A percentile compares a stretch with the other conserved stretches of the same genome.
phyloP scores from a whole-genome alignment of 192 early-diverging fungal genomes.

The Linnemannia schmuckeri region DNA sequence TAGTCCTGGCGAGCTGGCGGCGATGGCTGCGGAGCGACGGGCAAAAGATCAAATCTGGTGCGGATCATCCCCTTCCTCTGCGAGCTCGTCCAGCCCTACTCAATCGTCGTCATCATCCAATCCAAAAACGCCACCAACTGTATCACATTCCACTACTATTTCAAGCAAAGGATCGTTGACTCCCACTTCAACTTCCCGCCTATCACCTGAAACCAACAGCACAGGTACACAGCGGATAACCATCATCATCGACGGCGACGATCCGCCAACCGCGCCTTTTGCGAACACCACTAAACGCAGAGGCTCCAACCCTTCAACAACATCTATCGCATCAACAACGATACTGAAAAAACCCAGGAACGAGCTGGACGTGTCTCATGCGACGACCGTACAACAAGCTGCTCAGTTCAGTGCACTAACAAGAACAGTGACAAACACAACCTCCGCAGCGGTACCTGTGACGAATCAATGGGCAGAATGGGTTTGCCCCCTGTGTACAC shows the following conservation, averaged over 20 bases:
- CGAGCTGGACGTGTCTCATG: neutral
- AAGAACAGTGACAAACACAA: neutral
- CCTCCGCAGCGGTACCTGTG: neutral
- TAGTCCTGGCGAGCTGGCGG: conserved; percentile 72
- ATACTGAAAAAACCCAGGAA: neutral
- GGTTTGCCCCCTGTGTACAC: conserved; percentile 70
- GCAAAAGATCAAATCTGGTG: conserved; percentile 77
- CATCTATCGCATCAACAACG: neutral
- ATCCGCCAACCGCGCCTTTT: neutral
- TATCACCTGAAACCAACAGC: neutral
- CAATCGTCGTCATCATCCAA: neutral
- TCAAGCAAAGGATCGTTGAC: neutral
- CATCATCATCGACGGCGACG: conserved; percentile 1
- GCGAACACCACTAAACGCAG: conserved; percentile 3
- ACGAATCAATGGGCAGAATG: conserved; percentile 45
- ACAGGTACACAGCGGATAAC: neutral
- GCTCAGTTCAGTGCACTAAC: neutral
- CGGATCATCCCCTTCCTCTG: conserved; percentile 50
- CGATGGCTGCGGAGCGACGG: conserved; percentile 76
- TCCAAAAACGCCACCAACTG: neutral
- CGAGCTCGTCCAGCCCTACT: neutral
- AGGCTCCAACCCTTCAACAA: neutral
- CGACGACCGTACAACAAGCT: neutral
- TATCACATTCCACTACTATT: neutral
- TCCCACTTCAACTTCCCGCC: neutral